Base-by-base conservation (phyloP, 169 alveolate genomes). In the Fabrea salina region DNA sequence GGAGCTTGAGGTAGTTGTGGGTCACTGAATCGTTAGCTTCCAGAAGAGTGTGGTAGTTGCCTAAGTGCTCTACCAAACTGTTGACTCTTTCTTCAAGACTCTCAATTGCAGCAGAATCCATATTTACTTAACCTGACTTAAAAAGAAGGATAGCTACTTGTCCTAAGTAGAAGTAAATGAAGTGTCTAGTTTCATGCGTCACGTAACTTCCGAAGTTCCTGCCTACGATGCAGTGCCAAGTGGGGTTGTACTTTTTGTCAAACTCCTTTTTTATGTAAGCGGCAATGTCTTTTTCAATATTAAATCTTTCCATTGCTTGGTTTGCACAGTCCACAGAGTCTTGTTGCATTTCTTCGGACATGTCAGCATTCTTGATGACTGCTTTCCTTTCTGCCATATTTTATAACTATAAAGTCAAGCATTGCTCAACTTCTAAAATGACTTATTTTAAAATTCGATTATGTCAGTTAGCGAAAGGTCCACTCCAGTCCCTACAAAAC, bases 181-280 rank as follows among this genome's bases (percentile, higher is more conserved):
- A 80, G 59, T 86, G 83, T 35, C 79, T 71, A 32, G 89, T 86
- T 57, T 89, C 93, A 80, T 91, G 93, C 53, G 95, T 91, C 37
- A 91, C 89, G 82, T 80, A 90, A 43, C 90, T 83, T 13, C 95
- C 95, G 47, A 90, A 90, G 85, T 90, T 82, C 19, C 83, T 75
- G 75, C 90, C 94, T 16, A 86, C 92, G 57, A 89, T 75, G 13
- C 89, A 86, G 57, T 89, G 94, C 94, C 94, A 89, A 22, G 90
- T 84, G 6, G 92, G 92, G 33, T 75, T 78, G 82, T 83, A 87
- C 44, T 82, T 64, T 57, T 76, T 67, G 57, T 89, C 94, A 66
- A 89, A 82, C 33, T 83, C 91, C 57, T 85, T 76, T 67, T 89
- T 89, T 41, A 89, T 75, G 79, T 68, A 72, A 37, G 82, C 84